Conservation (phyloP, 2,329 filamentous ascomycete species). For the Pseudogymnoascus sp. region DNA sequence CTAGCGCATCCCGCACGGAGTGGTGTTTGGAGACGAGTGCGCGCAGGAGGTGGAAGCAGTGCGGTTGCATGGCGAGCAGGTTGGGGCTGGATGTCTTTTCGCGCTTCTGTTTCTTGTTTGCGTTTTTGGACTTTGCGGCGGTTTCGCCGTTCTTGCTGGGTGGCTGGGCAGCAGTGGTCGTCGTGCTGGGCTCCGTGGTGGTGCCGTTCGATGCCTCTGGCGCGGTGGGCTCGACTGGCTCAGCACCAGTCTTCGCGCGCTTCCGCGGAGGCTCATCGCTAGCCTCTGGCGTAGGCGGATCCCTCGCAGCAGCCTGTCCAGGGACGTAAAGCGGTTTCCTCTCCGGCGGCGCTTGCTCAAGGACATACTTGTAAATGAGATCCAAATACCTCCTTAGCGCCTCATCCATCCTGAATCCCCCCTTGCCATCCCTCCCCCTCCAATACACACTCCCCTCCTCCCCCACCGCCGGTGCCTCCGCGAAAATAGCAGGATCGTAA, state of each 20-base stretch:
- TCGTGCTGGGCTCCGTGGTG: conserved; percentile 10
- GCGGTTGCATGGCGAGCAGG: conserved; percentile 73
- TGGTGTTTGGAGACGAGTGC: conserved; percentile 74
- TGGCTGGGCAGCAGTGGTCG: conserved; percentile 29
- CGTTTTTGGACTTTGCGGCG: conserved; percentile 27
- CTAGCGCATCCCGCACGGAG: conserved; percentile 77
- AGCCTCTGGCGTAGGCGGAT: conserved; percentile 29
- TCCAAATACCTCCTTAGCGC: conserved; percentile 82
- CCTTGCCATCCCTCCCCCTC: conserved; percentile 67
- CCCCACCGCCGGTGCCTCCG: conserved; percentile 52
- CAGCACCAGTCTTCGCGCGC: conserved; percentile 33
- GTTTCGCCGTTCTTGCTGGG: background rate
- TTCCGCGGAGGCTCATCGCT: conserved; percentile 42
- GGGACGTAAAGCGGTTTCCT: conserved; percentile 68
- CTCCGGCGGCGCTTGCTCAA: conserved; percentile 55
- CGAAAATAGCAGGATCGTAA: conserved; percentile 83
- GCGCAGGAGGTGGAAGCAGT: conserved; percentile 85
- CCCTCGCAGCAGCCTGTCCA: conserved; percentile 30
- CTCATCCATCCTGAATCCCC: conserved; percentile 83
- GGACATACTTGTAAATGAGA: conserved; percentile 72
- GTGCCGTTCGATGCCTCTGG: background rate
- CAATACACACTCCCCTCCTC: conserved; percentile 75
- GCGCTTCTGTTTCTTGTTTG: conserved; percentile 32
- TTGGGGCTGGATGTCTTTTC: conserved; percentile 45
- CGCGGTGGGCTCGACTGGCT: conserved; percentile 31